Evolutionary conservation across 371 early-diverging fungal genomes (phyloP).

Genomic region (Circinella minor): DNA sequence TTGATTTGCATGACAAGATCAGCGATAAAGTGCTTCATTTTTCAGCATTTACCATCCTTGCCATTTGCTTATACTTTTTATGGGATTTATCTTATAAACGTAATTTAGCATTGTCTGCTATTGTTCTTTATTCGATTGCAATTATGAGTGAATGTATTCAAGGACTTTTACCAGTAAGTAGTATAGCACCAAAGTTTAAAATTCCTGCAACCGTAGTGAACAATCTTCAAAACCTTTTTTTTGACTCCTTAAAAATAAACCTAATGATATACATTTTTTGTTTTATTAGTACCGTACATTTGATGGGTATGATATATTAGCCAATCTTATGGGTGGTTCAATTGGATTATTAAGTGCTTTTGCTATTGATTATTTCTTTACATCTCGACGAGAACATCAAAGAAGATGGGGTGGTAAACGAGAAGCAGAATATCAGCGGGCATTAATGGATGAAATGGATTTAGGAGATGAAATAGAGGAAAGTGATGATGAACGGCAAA

Average conservation of each 20-base stretch:
- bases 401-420: constrained; percentile 44
- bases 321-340: constrained; percentile 43
- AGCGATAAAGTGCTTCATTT: constrained; percentile 55
- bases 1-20: constrained; percentile 35
- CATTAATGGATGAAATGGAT: constrained; percentile 43
- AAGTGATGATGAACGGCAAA: constrained; percentile 5
- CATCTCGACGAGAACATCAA: constrained; percentile 31
- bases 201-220: too few species aligned
- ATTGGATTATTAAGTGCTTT: constrained; percentile 38
- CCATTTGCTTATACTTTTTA: constrained; percentile 42
- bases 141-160: constrained; percentile 51
- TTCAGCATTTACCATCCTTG: constrained; percentile 36
- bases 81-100: constrained; percentile 50
- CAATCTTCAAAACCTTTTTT: neutral
- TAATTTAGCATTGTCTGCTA: constrained; percentile 37
- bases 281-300: constrained; percentile 48
- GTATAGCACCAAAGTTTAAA: too few species aligned
- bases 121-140: constrained; percentile 27
- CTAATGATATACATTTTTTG: neutral
- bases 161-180: constrained; percentile 47
- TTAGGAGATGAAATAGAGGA: constrained; percentile 32
- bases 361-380: constrained; percentile 29
- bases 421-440: constrained; percentile 47
- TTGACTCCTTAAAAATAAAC: too few species aligned
- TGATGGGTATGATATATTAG: constrained; percentile 49